These are phyloP conservation scores for Cutaneotrichosporon cyanovorans DNA, from an alignment of 1,284 basidiomycete species.

Conservation along the genomic window DNA sequence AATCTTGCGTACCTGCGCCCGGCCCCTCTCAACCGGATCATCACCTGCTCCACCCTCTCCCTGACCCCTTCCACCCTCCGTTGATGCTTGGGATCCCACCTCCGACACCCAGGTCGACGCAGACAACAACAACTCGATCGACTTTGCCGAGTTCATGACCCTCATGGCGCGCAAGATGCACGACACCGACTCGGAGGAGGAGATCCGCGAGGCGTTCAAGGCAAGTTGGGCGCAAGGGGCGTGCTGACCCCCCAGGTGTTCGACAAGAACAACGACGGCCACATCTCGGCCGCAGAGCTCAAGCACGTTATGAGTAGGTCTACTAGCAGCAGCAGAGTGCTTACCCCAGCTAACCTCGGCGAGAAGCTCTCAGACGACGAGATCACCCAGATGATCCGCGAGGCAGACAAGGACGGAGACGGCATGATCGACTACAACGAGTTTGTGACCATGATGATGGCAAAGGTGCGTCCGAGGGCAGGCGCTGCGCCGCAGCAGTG, in stretches of 20 bases:
- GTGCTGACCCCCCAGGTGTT: constrained; percentile 47
- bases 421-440: constrained; percentile 49
- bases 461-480: constrained; percentile 32
- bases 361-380: constrained; percentile 89
- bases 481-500: no score
- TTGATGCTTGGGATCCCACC: no score
- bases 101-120: constrained; percentile 50
- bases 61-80: no score
- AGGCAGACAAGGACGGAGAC: constrained; percentile 81
- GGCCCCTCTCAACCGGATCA: no score
- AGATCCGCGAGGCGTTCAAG: constrained; percentile 61
- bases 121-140: constrained; percentile 76
- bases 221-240: constrained; percentile 13
- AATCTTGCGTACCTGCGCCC: no score
- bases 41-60: no score
- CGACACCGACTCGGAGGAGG: constrained; percentile 73
- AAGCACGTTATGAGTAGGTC: constrained; percentile 84
- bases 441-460: constrained; percentile 52
- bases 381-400: constrained; percentile 97
- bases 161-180: constrained; percentile 97
- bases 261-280: constrained; percentile 60
- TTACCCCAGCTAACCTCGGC: constrained; percentile 52
- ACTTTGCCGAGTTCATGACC: constrained; percentile 88
- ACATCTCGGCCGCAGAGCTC: constrained; percentile 61
- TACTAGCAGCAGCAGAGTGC: not conserved